Evolutionary conservation across 2,329 filamentous ascomycete species (phyloP), one percentile per base, ranked within the genome.

Genomic region (Alternaria triticina): DNA sequence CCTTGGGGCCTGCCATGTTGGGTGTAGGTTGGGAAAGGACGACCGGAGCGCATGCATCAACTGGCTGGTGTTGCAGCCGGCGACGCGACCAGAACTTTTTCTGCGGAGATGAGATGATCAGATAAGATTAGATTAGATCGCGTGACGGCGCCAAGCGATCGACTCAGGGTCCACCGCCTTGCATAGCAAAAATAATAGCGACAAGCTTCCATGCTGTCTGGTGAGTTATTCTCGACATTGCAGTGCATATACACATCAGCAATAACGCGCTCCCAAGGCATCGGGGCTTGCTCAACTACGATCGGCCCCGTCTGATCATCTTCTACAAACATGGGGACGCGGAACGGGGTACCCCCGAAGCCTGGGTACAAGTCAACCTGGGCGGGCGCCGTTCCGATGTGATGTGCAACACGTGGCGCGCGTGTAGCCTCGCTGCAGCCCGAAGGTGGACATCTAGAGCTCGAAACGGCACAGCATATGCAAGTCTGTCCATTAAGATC

Each of bases 1-100:
- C 84, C 82, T 59, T 86, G 40, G 68, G 67, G 23, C 80, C 83
- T 68, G 84, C 82, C 85, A 87, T 87, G 40, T 44, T 67, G 9
- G 46, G 13, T 17, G 36, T 52, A 22, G 51, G n/a, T 33, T 45
- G n/a, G 27, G 45, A 22, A 52, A 46, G 57, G 36, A 25, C 36
- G 30, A 25, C 46, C 45, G 33, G 25, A 22, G 60, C 50, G 56
- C 45, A 50, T 40, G 44, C 56, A 62, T 59, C 30, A 54, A 45
- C 50, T 60, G 52, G 57, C 44, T 25, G 54, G 74, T 45, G 60
- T 65, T 43, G 61, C 46, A 44, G 57, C 45, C 47, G 43, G 52
- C 30, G 43, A 46, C 47, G 55, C 51, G 52, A 64, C 62, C 56
- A 62, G 68, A 61, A 66, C 65, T 52, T 52, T 61, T 63, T 64